Conservation (phyloP, 1,284 basidiomycete species). For the Fomitopsis betulina region DNA sequence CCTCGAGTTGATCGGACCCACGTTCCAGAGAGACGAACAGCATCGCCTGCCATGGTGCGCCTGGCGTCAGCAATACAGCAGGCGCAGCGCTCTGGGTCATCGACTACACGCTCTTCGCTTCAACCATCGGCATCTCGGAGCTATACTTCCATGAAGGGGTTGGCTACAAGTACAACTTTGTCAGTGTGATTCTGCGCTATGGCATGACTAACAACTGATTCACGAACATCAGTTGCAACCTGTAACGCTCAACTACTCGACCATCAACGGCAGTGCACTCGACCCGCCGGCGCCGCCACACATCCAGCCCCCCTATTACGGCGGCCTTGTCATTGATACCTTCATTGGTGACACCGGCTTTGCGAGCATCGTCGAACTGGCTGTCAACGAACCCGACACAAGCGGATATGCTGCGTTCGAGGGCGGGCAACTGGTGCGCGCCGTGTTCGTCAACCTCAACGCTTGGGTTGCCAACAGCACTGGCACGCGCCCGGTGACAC, state of each 20-base stretch:
- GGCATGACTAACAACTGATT: neutral
- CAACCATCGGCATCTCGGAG: constrained; percentile 31
- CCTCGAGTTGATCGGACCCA: neutral
- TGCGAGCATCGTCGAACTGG: constrained; percentile 47
- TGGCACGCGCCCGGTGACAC: constrained; percentile 33
- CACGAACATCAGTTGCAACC: constrained; percentile 45
- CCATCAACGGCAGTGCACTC: constrained; percentile 45
- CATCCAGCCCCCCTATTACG: constrained; percentile 59
- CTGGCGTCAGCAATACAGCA: constrained; percentile 64
- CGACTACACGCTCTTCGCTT: constrained; percentile 55
- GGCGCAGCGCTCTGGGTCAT: constrained; percentile 68
- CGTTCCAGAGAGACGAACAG: constrained; percentile 26
- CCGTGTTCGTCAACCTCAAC: constrained; percentile 53
- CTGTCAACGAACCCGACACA: constrained; percentile 42
- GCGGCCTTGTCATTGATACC: constrained; percentile 45
- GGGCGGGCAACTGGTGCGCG: constrained; percentile 36
- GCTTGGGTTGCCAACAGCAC: constrained; percentile 41
- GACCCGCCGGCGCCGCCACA: constrained; percentile 44
- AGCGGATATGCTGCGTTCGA: constrained; percentile 65
- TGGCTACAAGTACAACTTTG: constrained; percentile 42
- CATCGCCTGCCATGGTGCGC: constrained; percentile 48
- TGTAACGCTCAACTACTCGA: constrained; percentile 45
- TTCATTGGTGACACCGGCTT: constrained; percentile 36
- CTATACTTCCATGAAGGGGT: constrained; percentile 39
- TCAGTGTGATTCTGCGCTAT: constrained; percentile 14